phyloP scores from a whole-genome alignment of 2,329 filamentous ascomycete genomes.

The Fusarium sp. region DNA sequence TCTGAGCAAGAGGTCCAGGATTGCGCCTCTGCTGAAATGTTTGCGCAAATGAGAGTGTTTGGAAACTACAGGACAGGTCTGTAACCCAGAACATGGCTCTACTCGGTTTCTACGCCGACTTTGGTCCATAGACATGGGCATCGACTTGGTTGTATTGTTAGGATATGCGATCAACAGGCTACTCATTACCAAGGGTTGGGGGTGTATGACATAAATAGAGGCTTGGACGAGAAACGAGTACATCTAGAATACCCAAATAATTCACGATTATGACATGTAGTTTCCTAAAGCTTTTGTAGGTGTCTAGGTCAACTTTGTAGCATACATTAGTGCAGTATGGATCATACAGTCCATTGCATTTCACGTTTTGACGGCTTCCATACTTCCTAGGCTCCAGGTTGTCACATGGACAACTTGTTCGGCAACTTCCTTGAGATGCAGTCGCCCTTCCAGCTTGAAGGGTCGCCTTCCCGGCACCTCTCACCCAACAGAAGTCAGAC shows the following conservation, averaged over 20 bases:
- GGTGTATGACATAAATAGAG: background rate
- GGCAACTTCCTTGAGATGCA: background rate
- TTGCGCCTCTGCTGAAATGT: slow-evolving; percentile 64
- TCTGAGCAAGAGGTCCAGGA: slow-evolving; percentile 62
- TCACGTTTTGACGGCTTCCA: background rate
- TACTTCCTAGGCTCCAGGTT: background rate
- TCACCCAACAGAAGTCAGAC: background rate
- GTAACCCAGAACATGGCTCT: background rate
- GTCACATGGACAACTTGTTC: background rate
- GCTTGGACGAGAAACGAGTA: background rate
- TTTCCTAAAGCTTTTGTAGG: background rate
- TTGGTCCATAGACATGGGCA: background rate
- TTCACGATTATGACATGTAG: background rate
- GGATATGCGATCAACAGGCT: background rate
- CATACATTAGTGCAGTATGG: background rate
- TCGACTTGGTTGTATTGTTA: background rate
- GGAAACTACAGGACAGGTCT: background rate
- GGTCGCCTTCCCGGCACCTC: background rate
- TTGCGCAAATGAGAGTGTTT: slow-evolving; percentile 64
- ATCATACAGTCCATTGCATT: background rate
- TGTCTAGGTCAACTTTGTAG: background rate
- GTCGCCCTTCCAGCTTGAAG: background rate
- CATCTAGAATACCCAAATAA: background rate
- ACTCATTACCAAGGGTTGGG: background rate
- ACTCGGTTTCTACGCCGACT: background rate